A percentile compares a stretch with the other conserved stretches of the same genome.
Conservation (phyloP, 2,329 filamentous ascomycete genomes). For the Exophiala sp. region DNA sequence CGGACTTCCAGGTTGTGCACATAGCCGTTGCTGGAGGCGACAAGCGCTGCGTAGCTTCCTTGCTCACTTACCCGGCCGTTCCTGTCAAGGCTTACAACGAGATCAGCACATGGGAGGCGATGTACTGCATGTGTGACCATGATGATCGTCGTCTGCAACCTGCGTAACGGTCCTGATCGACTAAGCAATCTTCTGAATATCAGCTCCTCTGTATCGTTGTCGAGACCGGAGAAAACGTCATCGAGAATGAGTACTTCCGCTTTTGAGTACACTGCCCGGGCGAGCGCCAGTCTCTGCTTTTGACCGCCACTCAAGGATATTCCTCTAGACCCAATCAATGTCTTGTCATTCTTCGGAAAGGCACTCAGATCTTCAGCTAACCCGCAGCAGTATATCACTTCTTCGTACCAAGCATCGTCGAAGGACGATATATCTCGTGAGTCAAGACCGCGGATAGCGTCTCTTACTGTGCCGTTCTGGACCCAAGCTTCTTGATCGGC, state of each 20-base stretch:
- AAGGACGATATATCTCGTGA: slow-evolving; percentile 10
- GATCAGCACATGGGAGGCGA: slow-evolving; percentile 41
- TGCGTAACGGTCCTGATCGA: slow-evolving; percentile 43
- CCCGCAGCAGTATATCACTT: slow-evolving; percentile 29
- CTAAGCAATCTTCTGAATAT: slow-evolving; percentile 49
- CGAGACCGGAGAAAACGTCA: slow-evolving; percentile 52
- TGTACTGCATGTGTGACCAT: slow-evolving; percentile 35
- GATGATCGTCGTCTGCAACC: slow-evolving; percentile 39
- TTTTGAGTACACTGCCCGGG: slow-evolving; percentile 51
- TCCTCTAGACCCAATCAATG: slow-evolving; percentile 28
- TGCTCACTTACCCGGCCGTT: slow-evolving; percentile 41
- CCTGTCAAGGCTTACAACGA: slow-evolving; percentile 40
- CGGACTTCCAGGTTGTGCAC: slow-evolving; percentile 37
- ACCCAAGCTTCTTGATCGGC: slow-evolving; percentile 28
- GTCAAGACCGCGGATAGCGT: slow-evolving; percentile 27
- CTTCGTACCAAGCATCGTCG: slow-evolving; percentile 29
- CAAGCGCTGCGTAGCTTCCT: slow-evolving; percentile 39
- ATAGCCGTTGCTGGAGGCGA: slow-evolving; percentile 36
- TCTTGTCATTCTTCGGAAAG: slow-evolving; percentile 27
- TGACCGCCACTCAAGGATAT: slow-evolving; percentile 32
- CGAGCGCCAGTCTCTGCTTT: slow-evolving; percentile 41
- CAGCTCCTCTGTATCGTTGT: slow-evolving; percentile 47
- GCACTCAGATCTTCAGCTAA: slow-evolving; percentile 28
- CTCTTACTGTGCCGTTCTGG: slow-evolving; percentile 23
- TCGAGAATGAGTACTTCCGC: slow-evolving; percentile 49